Base-by-base conservation (phyloP, 116 monocot species). In the Trichopus zeylanicus region DNA sequence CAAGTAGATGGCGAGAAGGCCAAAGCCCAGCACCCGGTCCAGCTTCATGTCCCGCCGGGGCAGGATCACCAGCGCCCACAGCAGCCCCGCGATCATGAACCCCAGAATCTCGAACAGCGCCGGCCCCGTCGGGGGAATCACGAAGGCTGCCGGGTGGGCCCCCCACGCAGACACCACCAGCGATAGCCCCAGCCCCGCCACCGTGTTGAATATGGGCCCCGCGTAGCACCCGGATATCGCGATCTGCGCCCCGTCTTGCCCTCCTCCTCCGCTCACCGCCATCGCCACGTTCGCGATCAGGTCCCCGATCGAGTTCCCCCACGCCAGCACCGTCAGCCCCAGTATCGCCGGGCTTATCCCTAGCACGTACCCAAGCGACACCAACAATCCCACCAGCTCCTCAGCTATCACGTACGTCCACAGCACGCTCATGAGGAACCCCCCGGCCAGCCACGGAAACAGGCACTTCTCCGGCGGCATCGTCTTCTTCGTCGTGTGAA, bases 271-370 rank as follows among this genome's bases (percentile, higher is more conserved):
- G 20, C 31, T 63, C 46, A 55, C 32, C 3, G 80, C 80, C 70
- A 80, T 62, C 0, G 74, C 80, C 6, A 70, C 70, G 42, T 80
- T 71, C 2, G 80, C 67, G 0, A 75, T 67, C 25, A 80, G 30
- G 67, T 75, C 75, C 8, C 80, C 70, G 1, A 80, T 57, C 1
- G 80, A 80, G 62, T 80, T 80, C 27, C 80, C 80, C 80, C 80
- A 80, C 10, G 74, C 80, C 3, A 80, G 59, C 4, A 80, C 70
- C 2, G 80, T 74, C 8, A 74, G 28, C 25, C 74, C 74, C 7
- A 70, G 58, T 3, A 73, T 47, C 3, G 61, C 11, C 2, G 70
- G 57, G 33, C 56, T 56, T 26, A 66, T 62, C 9, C 66, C 62
- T 9, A 71, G 26, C 1, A 70, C 56, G 12, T 31, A 23, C 0